phyloP scores from a whole-genome alignment of 2,329 filamentous ascomycete genomes.

The Ramichloridium luteum region DNA sequence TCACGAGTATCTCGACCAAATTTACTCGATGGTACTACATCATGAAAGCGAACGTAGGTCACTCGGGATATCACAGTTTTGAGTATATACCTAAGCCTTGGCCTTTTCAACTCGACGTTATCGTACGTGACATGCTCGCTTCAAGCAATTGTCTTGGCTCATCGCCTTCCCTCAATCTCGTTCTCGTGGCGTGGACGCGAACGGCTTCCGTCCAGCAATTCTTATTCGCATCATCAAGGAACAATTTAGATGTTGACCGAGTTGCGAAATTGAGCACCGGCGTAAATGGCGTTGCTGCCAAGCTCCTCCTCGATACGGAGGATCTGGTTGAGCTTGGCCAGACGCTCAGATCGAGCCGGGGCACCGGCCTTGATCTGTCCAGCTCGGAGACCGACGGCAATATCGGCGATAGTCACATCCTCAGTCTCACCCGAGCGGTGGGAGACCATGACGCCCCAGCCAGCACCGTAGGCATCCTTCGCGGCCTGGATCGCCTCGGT shows the following conservation, averaged over 20 bases:
- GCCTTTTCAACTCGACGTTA: too few species aligned
- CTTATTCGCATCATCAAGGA: neutral
- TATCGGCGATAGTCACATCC: slow-evolving; percentile 98
- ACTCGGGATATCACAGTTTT: too few species aligned
- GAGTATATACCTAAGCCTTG: too few species aligned
- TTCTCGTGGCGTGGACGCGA: neutral
- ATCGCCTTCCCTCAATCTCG: neutral
- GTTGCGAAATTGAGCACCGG: slow-evolving; percentile 82
- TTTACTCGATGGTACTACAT: too few species aligned
- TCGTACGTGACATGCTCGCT: too few species aligned
- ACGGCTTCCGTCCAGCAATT: neutral
- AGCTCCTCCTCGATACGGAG: slow-evolving; percentile 99
- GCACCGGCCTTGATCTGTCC: slow-evolving; percentile 99
- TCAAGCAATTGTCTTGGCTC: too few species aligned
- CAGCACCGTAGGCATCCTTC: slow-evolving; percentile 91
- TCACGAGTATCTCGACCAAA: too few species aligned
- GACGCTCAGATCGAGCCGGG: slow-evolving; percentile 88
- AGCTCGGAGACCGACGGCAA: slow-evolving; percentile 86
- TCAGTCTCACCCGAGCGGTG: slow-evolving; percentile 99
- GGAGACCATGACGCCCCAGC: slow-evolving; percentile 99
- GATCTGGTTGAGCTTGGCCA: slow-evolving; percentile 99
- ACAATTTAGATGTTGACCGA: slow-evolving; percentile 76
- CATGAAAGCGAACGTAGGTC: too few species aligned
- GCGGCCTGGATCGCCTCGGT: slow-evolving; percentile 98
- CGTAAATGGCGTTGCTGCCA: slow-evolving; percentile 79